Evolutionary conservation across 768 basidiomycete species (phyloP).

Genomic region (Suillus spraguei): DNA sequence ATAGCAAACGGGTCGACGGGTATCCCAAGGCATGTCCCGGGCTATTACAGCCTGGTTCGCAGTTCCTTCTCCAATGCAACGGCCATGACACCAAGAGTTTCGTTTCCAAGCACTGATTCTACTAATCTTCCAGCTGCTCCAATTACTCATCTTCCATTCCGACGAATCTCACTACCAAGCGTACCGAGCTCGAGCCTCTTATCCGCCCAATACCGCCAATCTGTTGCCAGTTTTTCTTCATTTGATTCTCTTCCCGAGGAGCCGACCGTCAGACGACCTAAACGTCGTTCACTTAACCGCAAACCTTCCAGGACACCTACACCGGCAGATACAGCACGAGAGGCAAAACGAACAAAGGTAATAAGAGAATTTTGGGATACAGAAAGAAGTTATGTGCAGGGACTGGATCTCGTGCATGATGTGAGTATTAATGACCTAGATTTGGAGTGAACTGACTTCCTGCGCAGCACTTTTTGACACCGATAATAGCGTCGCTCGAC

Average conservation of each 20-base stretch:
- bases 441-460: conserved; percentile 15
- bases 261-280: conserved; percentile 28
- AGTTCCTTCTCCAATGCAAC: conserved; percentile 21
- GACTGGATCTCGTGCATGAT: conserved; percentile 80
- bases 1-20: background rate
- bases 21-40: background rate
- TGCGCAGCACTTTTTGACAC: conserved; percentile 78
- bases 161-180: conserved; percentile 62
- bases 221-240: conserved; percentile 70
- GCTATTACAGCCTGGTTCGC: background rate
- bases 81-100: conserved; percentile 26
- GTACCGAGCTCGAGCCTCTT: conserved; percentile 52
- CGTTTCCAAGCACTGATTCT: conserved; percentile 35
- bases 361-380: conserved; percentile 83
- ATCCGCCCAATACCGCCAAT: conserved; percentile 49
- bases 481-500: conserved; percentile 76
- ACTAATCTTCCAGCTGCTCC: conserved; percentile 32
- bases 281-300: conserved; percentile 38
- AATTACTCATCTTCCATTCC: conserved; percentile 58
- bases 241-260: conserved; percentile 73
- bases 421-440: conserved; percentile 43
- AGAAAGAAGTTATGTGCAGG: conserved; percentile 79
- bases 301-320: conserved; percentile 13
- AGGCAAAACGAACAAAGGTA: conserved; percentile 64
- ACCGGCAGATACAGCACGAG: conserved; percentile 49